These are phyloP conservation scores for Citrus maxima DNA, from an alignment of 345 rosid species.

Conservation along the genomic window DNA sequence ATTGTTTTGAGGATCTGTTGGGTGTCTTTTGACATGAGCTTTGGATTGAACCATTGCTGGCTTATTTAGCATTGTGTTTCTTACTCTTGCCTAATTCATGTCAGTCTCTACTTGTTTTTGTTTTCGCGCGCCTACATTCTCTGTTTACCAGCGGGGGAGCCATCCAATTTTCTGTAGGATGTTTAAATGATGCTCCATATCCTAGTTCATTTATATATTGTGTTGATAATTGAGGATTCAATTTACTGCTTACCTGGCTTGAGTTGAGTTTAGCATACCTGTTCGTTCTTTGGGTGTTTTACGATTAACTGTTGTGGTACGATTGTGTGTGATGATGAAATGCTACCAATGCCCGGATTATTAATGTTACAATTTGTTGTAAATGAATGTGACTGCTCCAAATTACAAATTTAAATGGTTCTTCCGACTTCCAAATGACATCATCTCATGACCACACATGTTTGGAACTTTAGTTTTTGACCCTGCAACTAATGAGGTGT, in stretches of 20 bases:
- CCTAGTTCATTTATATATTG: background rate
- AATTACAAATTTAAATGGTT: no score
- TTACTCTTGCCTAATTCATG: background rate
- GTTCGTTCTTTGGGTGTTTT: background rate
- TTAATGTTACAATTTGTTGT: no score
- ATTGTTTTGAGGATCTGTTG: slow-evolving; percentile 10
- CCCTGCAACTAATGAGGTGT: no score
- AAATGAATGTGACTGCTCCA: no score
- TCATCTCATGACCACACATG: no score
- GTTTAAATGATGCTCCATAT: slow-evolving; percentile 4
- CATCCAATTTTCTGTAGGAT: slow-evolving; percentile 14
- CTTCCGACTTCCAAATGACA: no score
- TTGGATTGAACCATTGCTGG: slow-evolving; percentile 10
- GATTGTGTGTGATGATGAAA: no score
- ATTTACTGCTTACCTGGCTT: background rate
- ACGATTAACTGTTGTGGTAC: no score
- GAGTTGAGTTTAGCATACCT: background rate
- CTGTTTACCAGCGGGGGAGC: background rate
- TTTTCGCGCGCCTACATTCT: background rate
- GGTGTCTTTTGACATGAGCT: slow-evolving; percentile 7
- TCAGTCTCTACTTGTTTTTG: background rate
- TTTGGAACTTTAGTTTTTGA: no score
- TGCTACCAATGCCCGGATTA: no score
- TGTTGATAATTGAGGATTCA: background rate
- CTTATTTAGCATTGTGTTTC: background rate